These are phyloP conservation scores for Candida hispaniensis DNA, from an alignment of 805 yeast genomes.

Conservation along the genomic window DNA sequence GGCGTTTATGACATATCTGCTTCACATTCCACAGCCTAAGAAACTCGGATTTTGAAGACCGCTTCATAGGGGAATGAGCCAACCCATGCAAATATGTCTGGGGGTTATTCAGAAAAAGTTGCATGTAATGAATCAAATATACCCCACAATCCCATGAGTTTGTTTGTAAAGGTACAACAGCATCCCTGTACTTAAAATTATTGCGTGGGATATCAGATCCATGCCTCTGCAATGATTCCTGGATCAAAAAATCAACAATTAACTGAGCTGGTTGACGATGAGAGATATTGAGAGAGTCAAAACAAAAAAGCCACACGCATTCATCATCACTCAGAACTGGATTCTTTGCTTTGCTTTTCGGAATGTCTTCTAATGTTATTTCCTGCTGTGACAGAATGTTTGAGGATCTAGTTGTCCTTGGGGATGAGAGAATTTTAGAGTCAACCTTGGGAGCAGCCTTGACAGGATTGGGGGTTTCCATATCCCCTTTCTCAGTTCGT, in stretches of 20 bases:
- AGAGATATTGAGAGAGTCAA: conserved; percentile 57
- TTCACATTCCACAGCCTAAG: conserved; percentile 3
- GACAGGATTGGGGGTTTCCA: not conserved
- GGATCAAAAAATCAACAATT: conserved; percentile 26
- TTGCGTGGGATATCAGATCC: conserved; percentile 36
- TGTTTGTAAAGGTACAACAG: conserved; percentile 68
- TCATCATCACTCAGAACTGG: conserved; percentile 4
- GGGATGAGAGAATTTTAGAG: no score
- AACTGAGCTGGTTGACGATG: conserved; percentile 12
- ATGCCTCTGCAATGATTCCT: conserved; percentile 50
- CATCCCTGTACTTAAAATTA: conserved; percentile 39
- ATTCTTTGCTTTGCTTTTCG: conserved; percentile 1
- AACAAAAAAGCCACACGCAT: conserved; percentile 34
- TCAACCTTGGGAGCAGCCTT: no score
- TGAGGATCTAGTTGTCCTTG: no score
- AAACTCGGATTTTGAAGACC: conserved; percentile 1
- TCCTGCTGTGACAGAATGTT: no score
- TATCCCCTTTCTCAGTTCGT: not conserved
- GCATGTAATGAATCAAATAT: conserved; percentile 55
- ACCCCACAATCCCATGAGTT: conserved; percentile 93
- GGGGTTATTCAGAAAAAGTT: conserved; percentile 26
- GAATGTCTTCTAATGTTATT: no score
- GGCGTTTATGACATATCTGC: conserved; percentile 3
- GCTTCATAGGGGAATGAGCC: conserved; percentile 13
- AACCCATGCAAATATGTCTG: conserved; percentile 20